A percentile compares a stretch with the other conserved stretches of the same genome.
These are phyloP conservation scores for Pulveroboletus sp. DNA, from an alignment of 768 basidiomycete species.

Conservation along the genomic window DNA sequence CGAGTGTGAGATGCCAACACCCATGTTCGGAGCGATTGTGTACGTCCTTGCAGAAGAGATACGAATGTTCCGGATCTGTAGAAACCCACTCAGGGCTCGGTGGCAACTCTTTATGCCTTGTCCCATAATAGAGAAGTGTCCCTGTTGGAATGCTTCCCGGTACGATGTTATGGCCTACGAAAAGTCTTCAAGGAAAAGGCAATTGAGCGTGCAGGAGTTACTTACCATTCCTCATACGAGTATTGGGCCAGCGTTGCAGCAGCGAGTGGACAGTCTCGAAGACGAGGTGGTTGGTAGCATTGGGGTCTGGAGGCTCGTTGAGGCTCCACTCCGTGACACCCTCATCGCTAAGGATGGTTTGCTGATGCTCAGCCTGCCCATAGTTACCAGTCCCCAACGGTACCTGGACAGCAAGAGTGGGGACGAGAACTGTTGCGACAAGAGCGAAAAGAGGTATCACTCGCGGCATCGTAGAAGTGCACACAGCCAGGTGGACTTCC, in stretches of 20 bases:
- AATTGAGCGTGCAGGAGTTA: background rate
- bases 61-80: slow-evolving; percentile 35
- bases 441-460: background rate
- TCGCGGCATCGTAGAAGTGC: slow-evolving; percentile 1
- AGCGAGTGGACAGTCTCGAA: slow-evolving; percentile 25
- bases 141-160: slow-evolving; percentile 33
- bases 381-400: background rate
- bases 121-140: slow-evolving; percentile 35
- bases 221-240: slow-evolving; percentile 43
- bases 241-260: slow-evolving; percentile 44
- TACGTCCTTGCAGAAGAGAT: slow-evolving; percentile 32
- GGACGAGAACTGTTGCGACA: background rate
- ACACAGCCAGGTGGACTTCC: background rate
- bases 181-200: slow-evolving; percentile 14
- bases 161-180: slow-evolving; percentile 22
- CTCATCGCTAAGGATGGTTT: background rate
- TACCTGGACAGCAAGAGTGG: slow-evolving; percentile 3
- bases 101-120: slow-evolving; percentile 20
- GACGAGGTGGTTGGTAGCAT: slow-evolving; percentile 24
- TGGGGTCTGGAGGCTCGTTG: slow-evolving; percentile 17
- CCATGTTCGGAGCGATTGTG: background rate
- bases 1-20: slow-evolving; percentile 19
- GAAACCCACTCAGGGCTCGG: slow-evolving; percentile 31
- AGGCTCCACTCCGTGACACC: slow-evolving; percentile 19
- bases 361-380: background rate